phyloP scores from a whole-genome alignment of 2,329 filamentous ascomycete genomes.

The Fusarium tupiense region DNA sequence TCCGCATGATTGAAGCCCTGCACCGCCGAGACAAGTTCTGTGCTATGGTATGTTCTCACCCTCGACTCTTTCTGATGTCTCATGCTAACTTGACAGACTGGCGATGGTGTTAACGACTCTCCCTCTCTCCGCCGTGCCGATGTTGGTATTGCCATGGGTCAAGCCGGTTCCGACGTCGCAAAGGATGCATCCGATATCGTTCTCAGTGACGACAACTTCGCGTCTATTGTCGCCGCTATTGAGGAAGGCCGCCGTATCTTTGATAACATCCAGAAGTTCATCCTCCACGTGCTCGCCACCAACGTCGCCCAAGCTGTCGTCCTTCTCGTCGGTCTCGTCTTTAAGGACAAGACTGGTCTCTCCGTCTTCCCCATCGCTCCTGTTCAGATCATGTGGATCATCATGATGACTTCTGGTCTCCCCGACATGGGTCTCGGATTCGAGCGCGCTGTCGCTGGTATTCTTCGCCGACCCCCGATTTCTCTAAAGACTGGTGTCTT shows the following conservation, averaged over 20 bases:
- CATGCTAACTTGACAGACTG: slow-evolving; percentile 56
- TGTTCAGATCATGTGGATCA: slow-evolving; percentile 84
- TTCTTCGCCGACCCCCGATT: slow-evolving; percentile 75
- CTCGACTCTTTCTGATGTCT: not conserved
- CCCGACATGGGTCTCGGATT: slow-evolving; percentile 83
- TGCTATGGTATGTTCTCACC: slow-evolving; percentile 62
- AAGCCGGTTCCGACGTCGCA: slow-evolving; percentile 70
- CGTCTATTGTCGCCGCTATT: slow-evolving; percentile 75
- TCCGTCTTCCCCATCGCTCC: slow-evolving; percentile 80
- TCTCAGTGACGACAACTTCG: slow-evolving; percentile 78
- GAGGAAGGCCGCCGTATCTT: slow-evolving; percentile 78
- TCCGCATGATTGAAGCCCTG: slow-evolving; percentile 78
- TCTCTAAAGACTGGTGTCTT: slow-evolving; percentile 70
- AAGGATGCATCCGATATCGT: slow-evolving; percentile 74
- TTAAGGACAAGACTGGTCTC: slow-evolving; percentile 71
- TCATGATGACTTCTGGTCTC: slow-evolving; percentile 80
- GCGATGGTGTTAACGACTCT: slow-evolving; percentile 79
- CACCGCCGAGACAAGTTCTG: slow-evolving; percentile 72
- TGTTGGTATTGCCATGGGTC: slow-evolving; percentile 76
- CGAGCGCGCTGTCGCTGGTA: slow-evolving; percentile 74
- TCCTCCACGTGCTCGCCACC: slow-evolving; percentile 74
- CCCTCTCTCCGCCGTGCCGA: slow-evolving; percentile 76
- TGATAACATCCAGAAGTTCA: slow-evolving; percentile 80
- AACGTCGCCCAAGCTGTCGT: slow-evolving; percentile 78
- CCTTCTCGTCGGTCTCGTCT: slow-evolving; percentile 75